Evolutionary conservation across 164 flowering plant species (phyloP).

Genomic region (Paratinospora sagittata): DNA sequence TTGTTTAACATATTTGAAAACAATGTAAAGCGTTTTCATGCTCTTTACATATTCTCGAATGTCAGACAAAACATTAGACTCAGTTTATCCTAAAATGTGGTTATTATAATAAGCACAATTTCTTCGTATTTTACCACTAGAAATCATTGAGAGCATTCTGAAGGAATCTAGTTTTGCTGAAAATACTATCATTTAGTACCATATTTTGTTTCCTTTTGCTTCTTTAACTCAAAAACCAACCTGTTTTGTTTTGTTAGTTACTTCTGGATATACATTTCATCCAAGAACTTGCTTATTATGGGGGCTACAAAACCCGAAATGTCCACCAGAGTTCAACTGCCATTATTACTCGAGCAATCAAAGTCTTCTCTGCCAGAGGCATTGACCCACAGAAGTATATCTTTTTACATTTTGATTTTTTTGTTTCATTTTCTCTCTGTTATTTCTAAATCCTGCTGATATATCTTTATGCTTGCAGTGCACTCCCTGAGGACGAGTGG

Average conservation of each 20-base stretch:
- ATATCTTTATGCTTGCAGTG: constrained; percentile 29
- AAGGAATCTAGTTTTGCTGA: constrained; percentile 43
- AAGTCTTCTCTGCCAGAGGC: constrained; percentile 77
- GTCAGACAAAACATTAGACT: background rate
- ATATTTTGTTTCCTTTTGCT: background rate
- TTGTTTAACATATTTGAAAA: background rate
- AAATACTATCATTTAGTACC: background rate
- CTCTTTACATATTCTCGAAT: background rate
- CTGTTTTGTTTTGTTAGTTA: constrained; percentile 40
- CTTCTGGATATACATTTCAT: constrained; percentile 96
- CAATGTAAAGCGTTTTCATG: background rate
- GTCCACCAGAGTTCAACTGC: constrained; percentile 81
- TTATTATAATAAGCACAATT: background rate
- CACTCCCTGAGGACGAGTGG: constrained; percentile 94
- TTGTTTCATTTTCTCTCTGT: background rate
- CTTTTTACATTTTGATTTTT: background rate
- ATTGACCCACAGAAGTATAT: constrained; percentile 78
- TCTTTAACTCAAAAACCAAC: background rate
- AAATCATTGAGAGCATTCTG: constrained; percentile 32
- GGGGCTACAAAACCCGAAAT: constrained; percentile 75
- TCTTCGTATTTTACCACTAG: background rate
- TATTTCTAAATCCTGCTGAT: background rate
- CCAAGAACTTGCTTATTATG: constrained; percentile 85
- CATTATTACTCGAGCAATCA: constrained; percentile 78
- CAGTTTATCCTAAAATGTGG: background rate